phyloP scores from a whole-genome alignment of 2,329 filamentous ascomycete genomes.

The Blumeriella jaapii region DNA sequence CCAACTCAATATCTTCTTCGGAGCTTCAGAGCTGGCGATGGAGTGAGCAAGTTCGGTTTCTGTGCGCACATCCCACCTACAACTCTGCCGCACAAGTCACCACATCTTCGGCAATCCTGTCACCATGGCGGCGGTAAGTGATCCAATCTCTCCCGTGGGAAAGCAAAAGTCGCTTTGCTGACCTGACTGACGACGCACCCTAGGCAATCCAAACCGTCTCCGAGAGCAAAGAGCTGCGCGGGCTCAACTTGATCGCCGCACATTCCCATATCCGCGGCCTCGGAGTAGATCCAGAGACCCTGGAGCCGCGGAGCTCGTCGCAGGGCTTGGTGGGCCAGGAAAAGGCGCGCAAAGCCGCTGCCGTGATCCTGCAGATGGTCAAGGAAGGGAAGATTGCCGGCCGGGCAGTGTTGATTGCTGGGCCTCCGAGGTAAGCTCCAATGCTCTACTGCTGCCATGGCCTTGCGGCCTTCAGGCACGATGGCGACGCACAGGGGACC shows the following conservation, averaged over 20 bases:
- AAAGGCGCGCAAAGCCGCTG: constrained; percentile 91
- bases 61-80: constrained; percentile 5
- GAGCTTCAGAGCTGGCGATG: background rate
- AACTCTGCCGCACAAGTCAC: too few species aligned
- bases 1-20: background rate
- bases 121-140: constrained; percentile 24
- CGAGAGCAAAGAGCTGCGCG: constrained; percentile 90
- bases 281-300: constrained; percentile 80
- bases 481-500: background rate
- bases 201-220: constrained; percentile 71
- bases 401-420: constrained; percentile 85
- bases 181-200: too few species aligned
- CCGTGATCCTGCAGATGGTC: constrained; percentile 96
- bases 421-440: constrained; percentile 62
- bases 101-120: background rate
- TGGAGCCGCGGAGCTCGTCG: constrained; percentile 74
- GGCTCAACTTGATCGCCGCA: constrained; percentile 93
- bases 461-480: background rate
- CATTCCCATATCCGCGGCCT: constrained; percentile 97
- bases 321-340: constrained; percentile 94
- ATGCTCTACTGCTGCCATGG: background rate
- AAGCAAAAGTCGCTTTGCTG: constrained; percentile 3
- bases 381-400: constrained; percentile 98
- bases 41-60: too few species aligned
- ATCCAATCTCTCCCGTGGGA: background rate